A percentile compares a stretch with the other conserved stretches of the same genome.
phyloP scores from a whole-genome alignment of 768 basidiomycete species.

The Trichaptum fuscoviolaceum region DNA sequence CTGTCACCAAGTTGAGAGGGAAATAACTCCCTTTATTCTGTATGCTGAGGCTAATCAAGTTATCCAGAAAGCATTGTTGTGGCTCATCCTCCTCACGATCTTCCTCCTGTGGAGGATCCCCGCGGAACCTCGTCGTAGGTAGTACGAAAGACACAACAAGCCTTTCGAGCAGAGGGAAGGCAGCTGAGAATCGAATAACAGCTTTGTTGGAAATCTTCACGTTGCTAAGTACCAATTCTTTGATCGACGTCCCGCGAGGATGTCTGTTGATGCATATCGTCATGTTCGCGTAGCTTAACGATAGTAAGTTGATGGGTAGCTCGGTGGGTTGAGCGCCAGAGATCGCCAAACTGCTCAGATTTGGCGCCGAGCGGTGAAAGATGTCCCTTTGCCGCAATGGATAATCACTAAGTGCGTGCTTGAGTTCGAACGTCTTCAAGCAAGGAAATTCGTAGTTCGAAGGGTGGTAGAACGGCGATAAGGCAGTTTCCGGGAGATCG shows the following conservation, averaged over 20 bases:
- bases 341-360: not conserved
- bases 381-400: too few species aligned
- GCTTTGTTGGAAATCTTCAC: not conserved
- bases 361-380: not conserved
- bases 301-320: not conserved
- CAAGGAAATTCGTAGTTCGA: not conserved
- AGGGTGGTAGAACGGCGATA: not conserved
- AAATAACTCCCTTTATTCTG: not conserved
- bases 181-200: not conserved
- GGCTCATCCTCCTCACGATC: not conserved
- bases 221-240: not conserved
- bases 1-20: not conserved
- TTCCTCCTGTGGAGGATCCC: not conserved
- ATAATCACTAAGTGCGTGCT: too few species aligned
- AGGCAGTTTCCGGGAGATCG: not conserved
- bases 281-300: not conserved
- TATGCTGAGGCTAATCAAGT: not conserved
- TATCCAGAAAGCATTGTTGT: not conserved
- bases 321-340: not conserved
- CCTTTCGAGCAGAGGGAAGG: not conserved
- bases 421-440: not conserved
- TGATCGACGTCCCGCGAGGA: not conserved
- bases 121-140: not conserved
- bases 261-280: not conserved
- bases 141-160: not conserved